These are phyloP conservation scores for Fraxinus dipetala DNA, from an alignment of 305 asterid genomes.

Conservation along the genomic window DNA sequence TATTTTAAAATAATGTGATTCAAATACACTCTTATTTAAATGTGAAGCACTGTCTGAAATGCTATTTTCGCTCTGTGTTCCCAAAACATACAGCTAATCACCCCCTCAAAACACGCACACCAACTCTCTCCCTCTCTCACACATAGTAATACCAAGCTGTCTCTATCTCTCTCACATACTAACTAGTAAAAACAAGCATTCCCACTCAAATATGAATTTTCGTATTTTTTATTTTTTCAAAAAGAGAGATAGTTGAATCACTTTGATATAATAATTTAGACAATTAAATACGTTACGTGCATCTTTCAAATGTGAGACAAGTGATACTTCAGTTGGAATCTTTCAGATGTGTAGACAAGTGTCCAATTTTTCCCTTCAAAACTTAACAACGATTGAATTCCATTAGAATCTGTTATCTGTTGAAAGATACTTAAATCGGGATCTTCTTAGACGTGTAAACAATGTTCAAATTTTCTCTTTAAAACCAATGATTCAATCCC, in stretches of 20 bases:
- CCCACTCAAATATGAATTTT: not conserved
- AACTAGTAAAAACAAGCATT: not conserved
- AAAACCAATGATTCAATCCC: too few species aligned
- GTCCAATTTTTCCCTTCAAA: not conserved
- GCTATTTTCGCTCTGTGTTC: not conserved
- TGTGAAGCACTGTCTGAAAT: not conserved
- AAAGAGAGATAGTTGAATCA: not conserved
- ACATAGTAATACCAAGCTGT: not conserved
- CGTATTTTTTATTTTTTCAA: not conserved
- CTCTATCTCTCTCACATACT: not conserved
- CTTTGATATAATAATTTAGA: too few species aligned
- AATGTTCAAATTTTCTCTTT: too few species aligned
- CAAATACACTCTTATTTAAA: not conserved
- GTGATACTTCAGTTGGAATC: too few species aligned
- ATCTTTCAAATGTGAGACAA: not conserved
- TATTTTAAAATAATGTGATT: too few species aligned
- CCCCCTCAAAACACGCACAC: not conserved
- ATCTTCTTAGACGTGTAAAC: too few species aligned
- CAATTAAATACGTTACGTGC: too few species aligned
- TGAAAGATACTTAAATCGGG: not conserved
- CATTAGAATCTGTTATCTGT: not conserved
- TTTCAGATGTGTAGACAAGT: not conserved
- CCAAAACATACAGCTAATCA: not conserved
- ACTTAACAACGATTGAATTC: not conserved
- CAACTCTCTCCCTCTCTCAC: slow-evolving; percentile 3